Evolutionary conservation across 768 basidiomycete species (phyloP).

Genomic region (Udeniomyces megalosporus): DNA sequence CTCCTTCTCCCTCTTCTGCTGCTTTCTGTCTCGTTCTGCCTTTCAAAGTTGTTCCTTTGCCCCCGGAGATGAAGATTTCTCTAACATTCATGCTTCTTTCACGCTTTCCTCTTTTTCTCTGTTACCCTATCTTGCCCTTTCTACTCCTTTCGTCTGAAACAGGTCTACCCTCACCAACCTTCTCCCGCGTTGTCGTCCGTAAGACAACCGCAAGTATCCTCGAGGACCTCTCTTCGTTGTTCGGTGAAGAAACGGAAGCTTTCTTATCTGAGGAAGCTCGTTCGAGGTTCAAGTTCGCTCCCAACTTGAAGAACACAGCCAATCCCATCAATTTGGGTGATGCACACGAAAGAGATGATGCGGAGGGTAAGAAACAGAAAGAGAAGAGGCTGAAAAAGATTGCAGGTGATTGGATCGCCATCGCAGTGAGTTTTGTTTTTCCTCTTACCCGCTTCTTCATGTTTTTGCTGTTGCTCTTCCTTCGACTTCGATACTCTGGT

Average conservation of each 20-base stretch:
- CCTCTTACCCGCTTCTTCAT: too few species aligned
- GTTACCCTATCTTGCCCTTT: background rate
- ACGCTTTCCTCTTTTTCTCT: too few species aligned
- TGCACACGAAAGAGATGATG: too few species aligned
- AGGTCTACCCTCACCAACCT: constrained; percentile 4
- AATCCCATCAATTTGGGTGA: too few species aligned
- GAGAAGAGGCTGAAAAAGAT: constrained; percentile 22
- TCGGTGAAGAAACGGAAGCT: constrained; percentile 26
- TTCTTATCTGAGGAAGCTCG: constrained; percentile 32
- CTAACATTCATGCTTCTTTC: constrained; percentile 32
- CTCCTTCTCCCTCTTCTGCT: too few species aligned
- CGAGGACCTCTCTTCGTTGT: constrained; percentile 33
- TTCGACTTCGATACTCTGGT: too few species aligned
- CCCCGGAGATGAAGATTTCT: constrained; percentile 35
- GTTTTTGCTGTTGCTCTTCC: too few species aligned
- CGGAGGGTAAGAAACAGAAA: background rate
- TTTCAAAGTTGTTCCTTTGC: constrained; percentile 27
- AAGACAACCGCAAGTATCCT: constrained; percentile 21
- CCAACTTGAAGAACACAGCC: constrained; percentile 15
- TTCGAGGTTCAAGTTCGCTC: constrained; percentile 16
- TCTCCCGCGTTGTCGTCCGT: constrained; percentile 1
- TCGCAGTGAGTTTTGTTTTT: background rate
- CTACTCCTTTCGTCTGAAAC: background rate
- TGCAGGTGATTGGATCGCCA: constrained; percentile 17
- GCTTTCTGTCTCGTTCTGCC: background rate